phyloP scores from a whole-genome alignment of 257 asterid genomes.

The Nicotiana tomentosiformis region DNA sequence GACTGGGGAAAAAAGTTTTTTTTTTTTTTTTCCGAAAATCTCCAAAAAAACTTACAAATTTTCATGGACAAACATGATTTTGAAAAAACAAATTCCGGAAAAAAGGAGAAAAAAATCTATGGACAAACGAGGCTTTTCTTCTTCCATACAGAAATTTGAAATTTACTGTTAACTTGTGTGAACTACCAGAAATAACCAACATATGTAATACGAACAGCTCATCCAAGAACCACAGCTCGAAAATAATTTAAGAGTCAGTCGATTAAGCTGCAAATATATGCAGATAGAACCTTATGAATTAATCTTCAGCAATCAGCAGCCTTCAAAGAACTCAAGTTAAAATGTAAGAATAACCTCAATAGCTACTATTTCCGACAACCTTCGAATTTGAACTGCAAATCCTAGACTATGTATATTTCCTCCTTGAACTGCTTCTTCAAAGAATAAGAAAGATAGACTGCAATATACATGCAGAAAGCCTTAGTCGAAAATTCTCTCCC shows the following conservation, averaged over 20 bases:
- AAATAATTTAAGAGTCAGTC: neutral
- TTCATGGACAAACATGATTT: too few species aligned
- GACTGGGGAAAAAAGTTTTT: too few species aligned
- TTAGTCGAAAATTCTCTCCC: slow-evolving; percentile 94
- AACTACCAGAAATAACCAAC: neutral
- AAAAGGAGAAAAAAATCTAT: too few species aligned
- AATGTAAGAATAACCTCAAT: neutral
- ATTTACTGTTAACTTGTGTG: too few species aligned
- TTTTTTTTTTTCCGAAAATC: too few species aligned
- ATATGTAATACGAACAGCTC: neutral
- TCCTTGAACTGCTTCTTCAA: neutral
- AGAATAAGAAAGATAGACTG: neutral
- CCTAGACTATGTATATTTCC: neutral
- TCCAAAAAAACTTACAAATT: too few species aligned
- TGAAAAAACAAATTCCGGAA: too few species aligned
- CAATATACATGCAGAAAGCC: neutral
- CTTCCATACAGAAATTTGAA: too few species aligned
- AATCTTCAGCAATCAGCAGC: neutral
- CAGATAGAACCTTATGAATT: neutral
- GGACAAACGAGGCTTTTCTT: too few species aligned
- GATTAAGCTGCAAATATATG: neutral
- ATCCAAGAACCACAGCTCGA: neutral
- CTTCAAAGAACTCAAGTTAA: neutral
- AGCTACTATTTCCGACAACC: neutral
- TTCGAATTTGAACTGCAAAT: neutral